Conservation (phyloP, 73 alveolate genomes). For the Halteria grandinella region DNA sequence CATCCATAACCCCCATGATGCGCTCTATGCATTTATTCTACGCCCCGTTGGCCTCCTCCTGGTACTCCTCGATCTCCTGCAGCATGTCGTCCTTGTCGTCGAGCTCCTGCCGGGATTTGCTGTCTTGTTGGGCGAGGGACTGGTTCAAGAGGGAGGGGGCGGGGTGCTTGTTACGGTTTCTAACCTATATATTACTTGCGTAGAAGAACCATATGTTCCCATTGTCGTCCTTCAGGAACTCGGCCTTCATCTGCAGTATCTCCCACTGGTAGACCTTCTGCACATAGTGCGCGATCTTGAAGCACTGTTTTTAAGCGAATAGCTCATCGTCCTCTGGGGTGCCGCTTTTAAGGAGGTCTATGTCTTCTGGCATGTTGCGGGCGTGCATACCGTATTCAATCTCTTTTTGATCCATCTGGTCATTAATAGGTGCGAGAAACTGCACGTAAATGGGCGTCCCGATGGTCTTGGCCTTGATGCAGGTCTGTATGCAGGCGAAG, state of each 20-base stretch:
- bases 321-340: constrained; percentile 32
- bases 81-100: constrained; percentile 20
- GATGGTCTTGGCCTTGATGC: constrained; percentile 39
- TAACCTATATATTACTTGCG: constrained; percentile 45
- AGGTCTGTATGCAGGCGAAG: constrained; percentile 59
- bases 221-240: constrained; percentile 62
- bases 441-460: constrained; percentile 46
- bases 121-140: background rate
- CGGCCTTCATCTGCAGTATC: constrained; percentile 53
- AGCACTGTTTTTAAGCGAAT: constrained; percentile 23
- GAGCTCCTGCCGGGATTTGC: background rate
- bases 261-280: constrained; percentile 54
- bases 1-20: constrained; percentile 33
- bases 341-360: constrained; percentile 12
- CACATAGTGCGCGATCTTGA: constrained; percentile 52
- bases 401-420: background rate
- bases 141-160: background rate
- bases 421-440: constrained; percentile 40
- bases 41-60: background rate
- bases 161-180: background rate
- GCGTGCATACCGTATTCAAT: background rate
- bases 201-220: constrained; percentile 62
- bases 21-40: constrained; percentile 10
- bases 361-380: constrained; percentile 19
- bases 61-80: constrained; percentile 16